Base-by-base conservation (phyloP, 176 grass and related monocot genomes). In the Rhynchospora pubera region DNA sequence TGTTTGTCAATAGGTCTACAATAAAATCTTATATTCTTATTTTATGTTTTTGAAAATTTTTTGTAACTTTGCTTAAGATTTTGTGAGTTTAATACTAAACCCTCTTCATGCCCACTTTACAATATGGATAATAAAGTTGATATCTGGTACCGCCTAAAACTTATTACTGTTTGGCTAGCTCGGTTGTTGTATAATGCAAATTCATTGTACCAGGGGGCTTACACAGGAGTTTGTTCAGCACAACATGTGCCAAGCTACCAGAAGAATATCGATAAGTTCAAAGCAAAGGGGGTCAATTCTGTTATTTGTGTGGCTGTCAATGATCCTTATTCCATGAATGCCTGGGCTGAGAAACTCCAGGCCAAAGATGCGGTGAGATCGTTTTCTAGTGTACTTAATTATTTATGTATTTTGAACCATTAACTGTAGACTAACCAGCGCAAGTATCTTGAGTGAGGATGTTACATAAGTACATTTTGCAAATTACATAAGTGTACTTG, bases 301-400 rank as follows among this genome's bases (percentile, higher is more conserved):
- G 89, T 98, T 74, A 93, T 98, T 81, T 98, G 96, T 83, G 96
- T 95, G 9, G 48, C 96, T 93, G 85, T 93, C 16, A 98, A 98
- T 85, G 96, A 95, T 85, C 95, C 95, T 4, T 98, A 93, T 85
- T 87, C 88, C 43, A 78, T 98, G 62, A 93, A 94, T 84, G 95
- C 88, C 87, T 98, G 95, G 95, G 95, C 95, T 65, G 92, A 94
- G 82, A 91, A 93, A 22, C 86, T 98, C 63, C 84, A 91, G 87
- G 96, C 90, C 55, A 93, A 88, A 85, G 92, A 94, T 82, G 84
- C 83, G 16, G 96, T 98, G 79, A 88, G 85, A 30, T 53, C 1
- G 53, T 28, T 30, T 53, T 5, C 6, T 30, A 30, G 21, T 6
- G 12, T 75, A 14, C 47, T 75, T 84, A 84, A 47, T 64, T 56